A percentile compares a stretch with the other conserved stretches of the same genome.
Conservation (phyloP, 2,329 filamentous ascomycete genomes). For the Xylariales sp. region DNA sequence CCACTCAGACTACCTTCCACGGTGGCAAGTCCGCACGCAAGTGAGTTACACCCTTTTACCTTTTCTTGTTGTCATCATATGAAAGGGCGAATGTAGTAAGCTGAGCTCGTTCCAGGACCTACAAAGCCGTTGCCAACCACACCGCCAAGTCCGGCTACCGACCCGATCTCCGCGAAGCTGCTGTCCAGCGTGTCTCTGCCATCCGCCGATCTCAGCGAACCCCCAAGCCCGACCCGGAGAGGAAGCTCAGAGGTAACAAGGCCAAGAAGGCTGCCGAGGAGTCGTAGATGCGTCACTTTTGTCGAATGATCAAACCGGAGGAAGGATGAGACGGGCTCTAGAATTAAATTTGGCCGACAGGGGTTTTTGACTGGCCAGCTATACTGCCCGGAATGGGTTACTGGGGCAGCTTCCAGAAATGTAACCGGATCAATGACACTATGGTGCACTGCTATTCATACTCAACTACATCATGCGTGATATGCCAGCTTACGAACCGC, state of each 20-base stretch:
- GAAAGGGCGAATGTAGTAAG: conserved; percentile 2
- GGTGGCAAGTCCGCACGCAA: conserved; percentile 73
- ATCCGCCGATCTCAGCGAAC: conserved; percentile 74
- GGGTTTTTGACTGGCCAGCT: conserved; percentile 6
- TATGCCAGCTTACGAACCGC: too few relatives aligned
- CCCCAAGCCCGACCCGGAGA: conserved; percentile 68
- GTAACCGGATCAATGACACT: not conserved
- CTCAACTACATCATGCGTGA: too few relatives aligned
- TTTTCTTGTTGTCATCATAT: not conserved
- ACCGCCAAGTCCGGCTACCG: conserved; percentile 85
- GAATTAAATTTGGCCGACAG: conserved; percentile 1
- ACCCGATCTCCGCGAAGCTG: conserved; percentile 67
- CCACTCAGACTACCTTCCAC: conserved; percentile 64
- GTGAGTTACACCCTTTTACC: conserved; percentile 45
- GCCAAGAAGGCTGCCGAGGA: conserved; percentile 62
- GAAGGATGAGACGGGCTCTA: not conserved
- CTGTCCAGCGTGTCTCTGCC: conserved; percentile 82
- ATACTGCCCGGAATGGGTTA: not conserved
- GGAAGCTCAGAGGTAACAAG: conserved; percentile 75
- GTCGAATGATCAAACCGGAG: conserved; percentile 9
- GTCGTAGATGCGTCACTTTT: conserved; percentile 25
- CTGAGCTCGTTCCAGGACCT: conserved; percentile 56
- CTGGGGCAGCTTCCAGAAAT: conserved; percentile 2
- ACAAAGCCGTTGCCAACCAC: conserved; percentile 79
- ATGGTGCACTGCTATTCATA: too few relatives aligned